Conservation (phyloP, 2,329 filamentous ascomycete genomes). For the Venturia aucupariae region DNA sequence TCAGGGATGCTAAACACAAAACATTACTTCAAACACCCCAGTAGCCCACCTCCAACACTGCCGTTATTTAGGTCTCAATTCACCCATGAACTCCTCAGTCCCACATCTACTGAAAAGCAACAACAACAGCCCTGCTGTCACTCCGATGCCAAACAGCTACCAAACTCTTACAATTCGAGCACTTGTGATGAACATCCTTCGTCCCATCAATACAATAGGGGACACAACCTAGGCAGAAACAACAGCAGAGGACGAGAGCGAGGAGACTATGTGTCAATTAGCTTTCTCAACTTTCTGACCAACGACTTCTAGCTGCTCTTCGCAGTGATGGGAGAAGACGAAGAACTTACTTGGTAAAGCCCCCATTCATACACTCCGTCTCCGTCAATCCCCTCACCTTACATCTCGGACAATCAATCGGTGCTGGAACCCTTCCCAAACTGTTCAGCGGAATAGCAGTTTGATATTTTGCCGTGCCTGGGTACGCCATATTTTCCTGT, state of each 20-base stretch:
- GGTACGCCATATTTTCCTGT: not conserved
- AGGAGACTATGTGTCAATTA: not conserved
- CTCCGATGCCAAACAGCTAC: not conserved
- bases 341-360: not conserved
- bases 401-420: not conserved
- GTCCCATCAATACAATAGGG: not conserved
- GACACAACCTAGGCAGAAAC: not conserved
- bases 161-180: not conserved
- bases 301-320: no score
- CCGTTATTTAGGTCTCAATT: no score
- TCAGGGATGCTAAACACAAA: no score
- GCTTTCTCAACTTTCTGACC: not conserved
- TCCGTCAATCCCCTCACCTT: not conserved
- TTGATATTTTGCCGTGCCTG: not conserved
- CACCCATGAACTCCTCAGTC: no score
- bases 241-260: not conserved
- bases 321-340: not conserved
- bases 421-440: not conserved
- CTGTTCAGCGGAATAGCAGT: not conserved
- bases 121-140: not conserved
- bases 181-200: not conserved
- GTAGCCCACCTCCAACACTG: no score
- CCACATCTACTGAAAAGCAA: not conserved
- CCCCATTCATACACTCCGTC: not conserved
- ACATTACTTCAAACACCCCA: not conserved